Evolutionary conservation across 208 protist species (phyloP), one percentile per base, ranked within the genome.

Genomic region (Trypanosoma cruzi): DNA sequence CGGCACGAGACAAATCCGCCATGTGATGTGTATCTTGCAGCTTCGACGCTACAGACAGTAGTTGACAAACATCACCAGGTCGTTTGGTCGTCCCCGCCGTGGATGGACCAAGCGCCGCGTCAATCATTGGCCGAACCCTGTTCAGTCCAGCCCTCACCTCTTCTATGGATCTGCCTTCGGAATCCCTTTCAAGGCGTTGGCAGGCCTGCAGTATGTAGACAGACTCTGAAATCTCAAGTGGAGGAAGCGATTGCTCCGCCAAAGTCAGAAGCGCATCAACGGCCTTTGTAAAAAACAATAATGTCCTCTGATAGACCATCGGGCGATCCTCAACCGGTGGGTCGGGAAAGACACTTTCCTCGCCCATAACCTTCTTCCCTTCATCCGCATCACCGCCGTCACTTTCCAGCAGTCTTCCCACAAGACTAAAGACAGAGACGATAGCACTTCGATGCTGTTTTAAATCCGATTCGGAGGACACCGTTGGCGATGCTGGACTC

Each of bases 341-440:
- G 2, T 32, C 18, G 53, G 5, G n/a, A 34, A 13, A 13, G 20
- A 69, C 8, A 32, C 48, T 26, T 28, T 16, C 64, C 2, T 55
- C 64, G 34, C 31, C 34, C 4, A 5, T 8, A 16, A 14, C 52
- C 28, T 24, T 31, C 36, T 34, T 62, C 14, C 2, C 37, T 20
- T 59, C 71, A 53, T 59, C 29, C 42, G 11, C 52, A 37, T 62
- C 68, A 31, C 50, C 37, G 31, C 53, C 42, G 18, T 20, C 32
- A 40, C n/a, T 44, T 20, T 74, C 67, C 18, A 85, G 29, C 22
- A 90, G 8, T 52, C 75, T 89, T 14, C 73, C 53, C 36, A 92
- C 62, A 52, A 95, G 84, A 31, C 24, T 57, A 64, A 93, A 86
- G 8, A 88, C 85, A 18, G 87, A 93, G 5, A 78, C 61, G 40